Evolutionary conservation across 2,329 filamentous ascomycete species (phyloP).

Genomic region (Aspergillus sojae): DNA sequence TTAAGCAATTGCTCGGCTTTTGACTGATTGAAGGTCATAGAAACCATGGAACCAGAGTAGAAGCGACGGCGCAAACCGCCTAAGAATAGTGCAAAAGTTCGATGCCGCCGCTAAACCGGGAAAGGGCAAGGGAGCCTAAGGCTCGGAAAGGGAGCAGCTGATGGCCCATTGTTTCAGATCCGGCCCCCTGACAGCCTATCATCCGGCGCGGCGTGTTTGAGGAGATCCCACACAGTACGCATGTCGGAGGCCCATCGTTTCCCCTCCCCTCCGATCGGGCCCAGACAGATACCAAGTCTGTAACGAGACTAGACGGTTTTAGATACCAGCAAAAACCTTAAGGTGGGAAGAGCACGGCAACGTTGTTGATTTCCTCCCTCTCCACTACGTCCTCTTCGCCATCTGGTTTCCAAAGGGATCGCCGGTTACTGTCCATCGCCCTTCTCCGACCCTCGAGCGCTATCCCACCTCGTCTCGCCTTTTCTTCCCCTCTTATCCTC

Average conservation of each 20-base stretch:
- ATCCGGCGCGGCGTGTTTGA: slow-evolving; percentile 17
- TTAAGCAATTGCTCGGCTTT: not conserved
- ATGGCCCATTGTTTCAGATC: slow-evolving; percentile 26
- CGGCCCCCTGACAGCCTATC: slow-evolving; percentile 22
- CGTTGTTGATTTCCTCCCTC: not conserved
- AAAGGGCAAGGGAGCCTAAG: not conserved
- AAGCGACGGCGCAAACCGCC: slow-evolving; percentile 1
- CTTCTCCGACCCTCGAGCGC: not conserved
- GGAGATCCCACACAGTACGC: slow-evolving; percentile 8
- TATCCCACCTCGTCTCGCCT: not conserved
- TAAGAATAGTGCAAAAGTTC: not conserved
- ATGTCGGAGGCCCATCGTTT: slow-evolving; percentile 11
- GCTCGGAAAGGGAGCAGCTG: not conserved
- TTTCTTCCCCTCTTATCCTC: not conserved
- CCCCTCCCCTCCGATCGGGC: slow-evolving; percentile 16
- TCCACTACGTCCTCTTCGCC: not conserved
- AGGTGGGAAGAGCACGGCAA: not conserved
- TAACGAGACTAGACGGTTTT: slow-evolving; percentile 3
- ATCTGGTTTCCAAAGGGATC: not conserved
- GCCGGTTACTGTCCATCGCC: not conserved
- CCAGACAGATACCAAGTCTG: slow-evolving; percentile 11
- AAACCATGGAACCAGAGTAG: not conserved
- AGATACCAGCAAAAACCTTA: slow-evolving; percentile 4
- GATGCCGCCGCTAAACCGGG: not conserved
- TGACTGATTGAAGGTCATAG: not conserved